phyloP scores from a whole-genome alignment of 768 basidiomycete genomes.

The Tephrocybe sp. region DNA sequence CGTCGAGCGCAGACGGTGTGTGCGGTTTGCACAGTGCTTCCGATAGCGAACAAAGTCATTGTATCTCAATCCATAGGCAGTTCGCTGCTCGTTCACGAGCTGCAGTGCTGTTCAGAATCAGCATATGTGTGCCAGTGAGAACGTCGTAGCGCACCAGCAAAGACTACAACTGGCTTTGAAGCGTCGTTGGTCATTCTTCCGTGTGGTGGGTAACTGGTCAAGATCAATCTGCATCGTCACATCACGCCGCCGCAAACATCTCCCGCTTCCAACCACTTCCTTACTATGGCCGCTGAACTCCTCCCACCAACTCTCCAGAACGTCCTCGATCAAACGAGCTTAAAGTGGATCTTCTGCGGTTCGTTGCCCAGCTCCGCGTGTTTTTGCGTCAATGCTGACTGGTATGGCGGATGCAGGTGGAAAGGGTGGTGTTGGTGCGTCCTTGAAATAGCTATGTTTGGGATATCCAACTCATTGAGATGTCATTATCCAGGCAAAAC shows the following conservation, averaged over 20 bases:
- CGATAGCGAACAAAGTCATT: slow-evolving; percentile 87
- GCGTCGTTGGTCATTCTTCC: slow-evolving; percentile 29
- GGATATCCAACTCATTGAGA: too few species aligned
- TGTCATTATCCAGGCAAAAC: slow-evolving; percentile 90
- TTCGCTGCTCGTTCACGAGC: slow-evolving; percentile 86
- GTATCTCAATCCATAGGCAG: slow-evolving; percentile 87
- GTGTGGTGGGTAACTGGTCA: too few species aligned
- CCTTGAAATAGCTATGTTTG: not conserved
- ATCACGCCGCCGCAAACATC: not conserved
- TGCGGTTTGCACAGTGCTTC: slow-evolving; percentile 92
- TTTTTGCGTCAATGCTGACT: slow-evolving; percentile 8
- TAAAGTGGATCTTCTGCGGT: slow-evolving; percentile 99
- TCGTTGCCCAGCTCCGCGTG: slow-evolving; percentile 29
- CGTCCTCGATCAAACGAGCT: slow-evolving; percentile 85
- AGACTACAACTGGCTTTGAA: slow-evolving; percentile 24
- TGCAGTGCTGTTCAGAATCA: slow-evolving; percentile 60
- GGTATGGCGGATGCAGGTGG: slow-evolving; percentile 61
- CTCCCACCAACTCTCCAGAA: slow-evolving; percentile 91
- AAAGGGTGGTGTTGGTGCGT: slow-evolving; percentile 96
- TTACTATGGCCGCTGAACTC: slow-evolving; percentile 60
- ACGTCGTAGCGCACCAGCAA: slow-evolving; percentile 32
- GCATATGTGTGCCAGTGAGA: not conserved
- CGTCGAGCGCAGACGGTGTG: slow-evolving; percentile 82
- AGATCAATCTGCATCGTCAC: not conserved
- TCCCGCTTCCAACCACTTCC: too few species aligned